phyloP scores from a whole-genome alignment of 2,329 filamentous ascomycete genomes.

The Penicillium sp. region DNA sequence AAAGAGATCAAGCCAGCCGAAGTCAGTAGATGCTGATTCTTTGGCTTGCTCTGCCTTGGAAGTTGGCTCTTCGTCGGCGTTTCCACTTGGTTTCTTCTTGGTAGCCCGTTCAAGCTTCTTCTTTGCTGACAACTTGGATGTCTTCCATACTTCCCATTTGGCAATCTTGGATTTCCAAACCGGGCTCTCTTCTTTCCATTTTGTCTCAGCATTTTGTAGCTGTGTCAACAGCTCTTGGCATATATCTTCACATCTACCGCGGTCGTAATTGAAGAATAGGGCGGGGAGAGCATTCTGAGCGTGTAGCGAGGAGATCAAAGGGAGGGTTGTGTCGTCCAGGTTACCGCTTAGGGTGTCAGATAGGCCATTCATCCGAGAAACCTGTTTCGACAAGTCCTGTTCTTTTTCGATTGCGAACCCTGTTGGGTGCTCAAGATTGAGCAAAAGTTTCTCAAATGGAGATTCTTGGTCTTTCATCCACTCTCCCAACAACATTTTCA shows the following conservation, averaged over 20 bases:
- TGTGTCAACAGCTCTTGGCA: conserved; percentile 53
- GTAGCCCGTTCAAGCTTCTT: conserved; percentile 52
- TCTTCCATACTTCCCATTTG: conserved; percentile 52
- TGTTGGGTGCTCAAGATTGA: conserved; percentile 42
- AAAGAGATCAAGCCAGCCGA: conserved; percentile 63
- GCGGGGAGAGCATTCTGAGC: conserved; percentile 67
- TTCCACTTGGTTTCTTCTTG: conserved; percentile 34
- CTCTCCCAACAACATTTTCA: conserved; percentile 59
- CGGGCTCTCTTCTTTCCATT: conserved; percentile 43
- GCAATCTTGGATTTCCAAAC: conserved; percentile 62
- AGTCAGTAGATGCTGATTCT: conserved; percentile 57
- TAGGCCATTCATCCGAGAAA: not conserved
- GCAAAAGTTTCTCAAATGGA: conserved; percentile 54
- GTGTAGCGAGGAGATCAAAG: conserved; percentile 51
- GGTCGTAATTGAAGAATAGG: conserved; percentile 76
- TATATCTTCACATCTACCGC: conserved; percentile 62
- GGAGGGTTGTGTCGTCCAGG: conserved; percentile 52
- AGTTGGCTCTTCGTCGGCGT: conserved; percentile 47
- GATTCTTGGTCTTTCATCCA: conserved; percentile 62
- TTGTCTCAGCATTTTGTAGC: conserved; percentile 55
- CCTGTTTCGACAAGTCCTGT: not conserved
- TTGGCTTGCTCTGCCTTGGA: conserved; percentile 56
- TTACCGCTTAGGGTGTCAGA: conserved; percentile 16
- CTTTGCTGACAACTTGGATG: conserved; percentile 2
- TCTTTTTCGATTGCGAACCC: not conserved